Conservation (phyloP, 2,329 filamentous ascomycete species). For the Elsinoe arachidis region DNA sequence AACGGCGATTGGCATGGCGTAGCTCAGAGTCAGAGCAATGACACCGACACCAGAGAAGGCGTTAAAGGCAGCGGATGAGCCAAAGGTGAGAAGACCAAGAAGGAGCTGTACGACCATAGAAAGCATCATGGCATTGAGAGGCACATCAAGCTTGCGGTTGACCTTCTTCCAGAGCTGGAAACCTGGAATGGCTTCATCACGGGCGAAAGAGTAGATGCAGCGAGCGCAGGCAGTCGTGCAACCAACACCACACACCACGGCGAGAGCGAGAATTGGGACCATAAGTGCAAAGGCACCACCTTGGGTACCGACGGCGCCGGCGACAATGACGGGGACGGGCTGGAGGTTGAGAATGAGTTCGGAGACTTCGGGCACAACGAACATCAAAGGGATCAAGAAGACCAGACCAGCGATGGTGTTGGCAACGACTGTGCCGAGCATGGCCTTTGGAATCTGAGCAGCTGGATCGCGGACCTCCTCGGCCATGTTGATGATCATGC, state of each 20-base stretch:
- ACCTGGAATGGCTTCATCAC: conserved; percentile 61
- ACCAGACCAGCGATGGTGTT: conserved; percentile 59
- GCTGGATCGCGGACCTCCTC: conserved; percentile 61
- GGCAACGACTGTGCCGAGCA: conserved; percentile 57
- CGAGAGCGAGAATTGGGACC: conserved; percentile 57
- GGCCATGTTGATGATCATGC: conserved; percentile 74
- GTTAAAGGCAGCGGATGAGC: conserved; percentile 60
- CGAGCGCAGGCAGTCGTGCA: conserved; percentile 62
- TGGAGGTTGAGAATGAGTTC: conserved; percentile 44
- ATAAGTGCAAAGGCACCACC: conserved; percentile 54
- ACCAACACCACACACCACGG: conserved; percentile 57
- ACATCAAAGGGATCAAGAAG: conserved; percentile 60
- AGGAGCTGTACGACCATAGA: conserved; percentile 56
- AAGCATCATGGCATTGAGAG: conserved; percentile 64
- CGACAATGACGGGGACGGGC: conserved; percentile 57
- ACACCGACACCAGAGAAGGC: conserved; percentile 58
- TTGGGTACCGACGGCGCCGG: conserved; percentile 51
- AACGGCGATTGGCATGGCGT: conserved; percentile 58
- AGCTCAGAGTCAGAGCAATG: conserved; percentile 60
- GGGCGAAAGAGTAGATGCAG: conserved; percentile 61
- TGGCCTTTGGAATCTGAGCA: conserved; percentile 62
- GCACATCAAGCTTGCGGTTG: conserved; percentile 54
- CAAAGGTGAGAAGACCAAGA: conserved; percentile 61
- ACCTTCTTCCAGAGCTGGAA: conserved; percentile 52
- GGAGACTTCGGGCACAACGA: conserved; percentile 57